Conservation (phyloP, 139 green algal genomes). For the Chlamydomonas sphaeroides region DNA sequence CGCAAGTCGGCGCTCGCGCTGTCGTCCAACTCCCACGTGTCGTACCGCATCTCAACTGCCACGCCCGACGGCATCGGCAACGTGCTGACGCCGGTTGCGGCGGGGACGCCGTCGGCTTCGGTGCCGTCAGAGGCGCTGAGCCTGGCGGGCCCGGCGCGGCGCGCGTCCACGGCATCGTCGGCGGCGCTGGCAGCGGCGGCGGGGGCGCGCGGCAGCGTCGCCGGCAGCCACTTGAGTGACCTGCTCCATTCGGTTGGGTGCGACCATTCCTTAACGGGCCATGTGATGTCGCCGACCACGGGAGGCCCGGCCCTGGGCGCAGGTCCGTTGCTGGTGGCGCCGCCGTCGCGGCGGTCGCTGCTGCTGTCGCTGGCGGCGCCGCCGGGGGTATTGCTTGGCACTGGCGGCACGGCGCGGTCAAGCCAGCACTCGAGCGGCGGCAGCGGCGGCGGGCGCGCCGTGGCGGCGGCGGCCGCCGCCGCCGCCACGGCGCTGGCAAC, state of each 20-base stretch:
- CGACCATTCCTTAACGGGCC: too few species aligned
- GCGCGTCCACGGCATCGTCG: too few species aligned
- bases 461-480: too few species aligned
- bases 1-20: constrained; percentile 15
- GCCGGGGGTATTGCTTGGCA: too few species aligned
- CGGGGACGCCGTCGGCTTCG: not conserved
- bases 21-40: constrained; percentile 19
- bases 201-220: not conserved
- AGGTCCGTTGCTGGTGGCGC: too few species aligned
- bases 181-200: too few species aligned
- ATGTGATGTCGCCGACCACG: too few species aligned
- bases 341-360: not conserved
- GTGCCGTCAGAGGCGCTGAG: too few species aligned
- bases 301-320: too few species aligned
- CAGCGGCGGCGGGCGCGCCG: not conserved
- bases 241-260: constrained; percentile 1
- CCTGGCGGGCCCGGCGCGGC: too few species aligned
- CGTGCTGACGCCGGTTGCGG: too few species aligned
- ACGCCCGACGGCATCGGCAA: not conserved
- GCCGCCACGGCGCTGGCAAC: not conserved
- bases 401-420: too few species aligned
- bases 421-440: not conserved
- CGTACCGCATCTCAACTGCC: constrained; percentile 24
- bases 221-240: not conserved
- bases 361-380: not conserved